Conservation (phyloP, 75 land plant species). For the Ceratopteris richardii region DNA sequence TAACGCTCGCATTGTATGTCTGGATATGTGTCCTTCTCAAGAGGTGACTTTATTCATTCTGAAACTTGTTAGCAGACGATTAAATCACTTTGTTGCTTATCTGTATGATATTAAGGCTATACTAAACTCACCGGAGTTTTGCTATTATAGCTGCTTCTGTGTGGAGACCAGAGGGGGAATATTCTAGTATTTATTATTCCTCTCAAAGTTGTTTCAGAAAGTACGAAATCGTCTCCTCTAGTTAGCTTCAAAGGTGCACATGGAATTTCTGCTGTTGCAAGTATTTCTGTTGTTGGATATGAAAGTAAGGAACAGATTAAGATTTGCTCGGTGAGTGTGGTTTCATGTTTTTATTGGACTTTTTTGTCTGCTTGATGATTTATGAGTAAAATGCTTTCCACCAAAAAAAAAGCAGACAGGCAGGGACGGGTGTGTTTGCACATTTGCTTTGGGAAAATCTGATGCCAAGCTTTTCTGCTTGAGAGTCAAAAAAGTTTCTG, state of each 20-base stretch:
- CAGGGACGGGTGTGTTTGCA: conserved; percentile 93
- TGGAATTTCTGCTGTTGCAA: conserved; percentile 81
- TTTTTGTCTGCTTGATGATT: too few relatives aligned
- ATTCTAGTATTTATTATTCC: conserved; percentile 32
- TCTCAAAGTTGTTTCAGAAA: too few relatives aligned
- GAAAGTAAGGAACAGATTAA: conserved; percentile 21
- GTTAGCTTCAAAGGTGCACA: conserved; percentile 90
- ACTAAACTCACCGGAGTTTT: too few relatives aligned
- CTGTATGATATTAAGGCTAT: too few relatives aligned
- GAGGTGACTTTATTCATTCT: conserved; percentile 39
- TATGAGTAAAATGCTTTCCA: too few relatives aligned
- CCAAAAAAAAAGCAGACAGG: too few relatives aligned
- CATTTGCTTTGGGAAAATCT: conserved; percentile 36
- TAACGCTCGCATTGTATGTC: conserved; percentile 64
- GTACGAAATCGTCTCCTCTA: not conserved
- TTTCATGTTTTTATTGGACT: not conserved
- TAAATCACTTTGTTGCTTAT: too few relatives aligned
- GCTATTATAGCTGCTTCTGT: conserved; percentile 48
- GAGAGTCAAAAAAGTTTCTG: conserved; percentile 79
- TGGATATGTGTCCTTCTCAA: conserved; percentile 55
- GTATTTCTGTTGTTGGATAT: conserved; percentile 32
- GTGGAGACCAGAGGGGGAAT: conserved; percentile 89
- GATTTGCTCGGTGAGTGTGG: conserved; percentile 58
- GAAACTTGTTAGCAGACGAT: too few relatives aligned
- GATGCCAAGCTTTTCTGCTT: conserved; percentile 36